Percentiles rank a stretch among this genome's conserved stretches.
phyloP scores from a whole-genome alignment of 2,329 filamentous ascomycete species.

The Tolypocladium ovalisporum region DNA sequence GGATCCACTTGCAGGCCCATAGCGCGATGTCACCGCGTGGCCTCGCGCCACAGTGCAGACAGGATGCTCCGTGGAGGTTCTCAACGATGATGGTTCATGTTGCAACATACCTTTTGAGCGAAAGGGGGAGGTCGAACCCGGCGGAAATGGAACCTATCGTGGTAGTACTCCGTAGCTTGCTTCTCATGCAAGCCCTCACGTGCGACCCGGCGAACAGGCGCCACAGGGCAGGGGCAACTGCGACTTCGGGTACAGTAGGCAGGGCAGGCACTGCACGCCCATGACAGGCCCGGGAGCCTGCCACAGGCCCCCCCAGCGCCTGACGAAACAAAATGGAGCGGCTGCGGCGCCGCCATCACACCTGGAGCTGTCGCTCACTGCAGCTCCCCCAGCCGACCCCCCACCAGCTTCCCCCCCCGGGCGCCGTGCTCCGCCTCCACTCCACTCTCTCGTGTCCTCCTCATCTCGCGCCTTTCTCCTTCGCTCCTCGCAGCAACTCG shows the following conservation, averaged over 20 bases:
- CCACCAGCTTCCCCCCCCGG: neutral
- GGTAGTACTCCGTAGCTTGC: too few relatives aligned
- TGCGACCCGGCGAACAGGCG: neutral
- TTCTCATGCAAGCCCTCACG: neutral
- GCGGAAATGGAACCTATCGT: too few relatives aligned
- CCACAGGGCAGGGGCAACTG: neutral
- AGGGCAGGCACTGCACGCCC: neutral
- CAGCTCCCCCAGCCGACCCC: neutral
- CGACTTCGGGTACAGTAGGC: too few relatives aligned
- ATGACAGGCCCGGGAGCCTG: too few relatives aligned
- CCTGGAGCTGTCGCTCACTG: too few relatives aligned
- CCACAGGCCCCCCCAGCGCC: neutral
- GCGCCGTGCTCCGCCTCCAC: constrained; percentile 1
- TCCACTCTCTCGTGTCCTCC: constrained; percentile 1
- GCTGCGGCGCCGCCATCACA: neutral
- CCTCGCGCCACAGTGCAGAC: neutral
- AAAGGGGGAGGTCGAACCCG: neutral
- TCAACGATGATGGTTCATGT: neutral
- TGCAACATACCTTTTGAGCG: neutral
- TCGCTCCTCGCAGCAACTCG: neutral
- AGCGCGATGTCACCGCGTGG: neutral
- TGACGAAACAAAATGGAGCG: neutral
- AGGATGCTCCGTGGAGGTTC: neutral
- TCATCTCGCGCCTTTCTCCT: neutral
- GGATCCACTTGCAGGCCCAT: neutral